phyloP scores from a whole-genome alignment of 2,329 filamentous ascomycete genomes.

The Aspergillus carbonarius region DNA sequence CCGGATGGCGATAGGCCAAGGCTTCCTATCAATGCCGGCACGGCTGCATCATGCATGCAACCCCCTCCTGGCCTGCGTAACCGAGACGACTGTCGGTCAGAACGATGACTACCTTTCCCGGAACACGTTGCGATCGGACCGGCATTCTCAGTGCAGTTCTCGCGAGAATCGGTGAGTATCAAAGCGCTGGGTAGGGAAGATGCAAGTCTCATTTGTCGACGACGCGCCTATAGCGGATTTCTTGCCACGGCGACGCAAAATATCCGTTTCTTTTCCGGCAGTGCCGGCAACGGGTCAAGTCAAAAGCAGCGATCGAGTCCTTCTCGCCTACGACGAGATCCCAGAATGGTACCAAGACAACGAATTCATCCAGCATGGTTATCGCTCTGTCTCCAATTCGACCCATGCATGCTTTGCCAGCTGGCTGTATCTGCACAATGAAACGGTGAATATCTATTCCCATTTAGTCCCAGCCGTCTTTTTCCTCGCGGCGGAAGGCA shows the following conservation, averaged over 20 bases:
- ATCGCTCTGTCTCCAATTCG: slow-evolving; percentile 27
- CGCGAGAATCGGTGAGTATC: too few species aligned
- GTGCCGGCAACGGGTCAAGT: too few species aligned
- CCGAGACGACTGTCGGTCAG: neutral
- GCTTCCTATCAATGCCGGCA: neutral
- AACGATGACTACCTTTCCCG: too few species aligned
- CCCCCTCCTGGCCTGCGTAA: neutral
- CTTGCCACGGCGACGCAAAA: neutral
- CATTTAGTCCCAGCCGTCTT: slow-evolving; percentile 25
- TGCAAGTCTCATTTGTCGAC: too few species aligned
- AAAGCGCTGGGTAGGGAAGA: too few species aligned
- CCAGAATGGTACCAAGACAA: slow-evolving; percentile 18
- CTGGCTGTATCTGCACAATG: slow-evolving; percentile 21
- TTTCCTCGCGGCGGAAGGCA: slow-evolving; percentile 18
- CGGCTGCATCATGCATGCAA: neutral
- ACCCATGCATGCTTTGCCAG: slow-evolving; percentile 19
- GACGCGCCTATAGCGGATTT: too few species aligned
- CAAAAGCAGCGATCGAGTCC: neutral
- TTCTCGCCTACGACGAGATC: slow-evolving; percentile 9
- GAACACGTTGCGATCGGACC: too few species aligned
- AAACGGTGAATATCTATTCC: slow-evolving; percentile 24
- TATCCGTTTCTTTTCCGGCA: too few species aligned
- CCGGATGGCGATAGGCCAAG: neutral
- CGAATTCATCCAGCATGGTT: slow-evolving; percentile 27
- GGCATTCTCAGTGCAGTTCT: too few species aligned